Base-by-base conservation (phyloP, 2,329 filamentous ascomycete species). In the Fusarium sambucinum region DNA sequence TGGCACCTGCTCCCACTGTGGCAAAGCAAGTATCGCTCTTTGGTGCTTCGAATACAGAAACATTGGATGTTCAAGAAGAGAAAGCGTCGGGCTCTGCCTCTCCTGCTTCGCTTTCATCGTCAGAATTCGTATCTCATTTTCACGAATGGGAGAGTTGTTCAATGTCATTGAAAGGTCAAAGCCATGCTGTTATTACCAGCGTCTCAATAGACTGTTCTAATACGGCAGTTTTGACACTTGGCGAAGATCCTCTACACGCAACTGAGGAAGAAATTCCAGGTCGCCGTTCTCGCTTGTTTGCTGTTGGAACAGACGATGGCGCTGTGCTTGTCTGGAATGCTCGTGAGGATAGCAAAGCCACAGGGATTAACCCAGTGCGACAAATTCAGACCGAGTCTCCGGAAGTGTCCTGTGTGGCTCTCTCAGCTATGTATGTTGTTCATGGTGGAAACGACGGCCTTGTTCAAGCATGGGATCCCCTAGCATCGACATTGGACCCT, bases 391-490 rank as follows among this genome's bases (percentile, higher is more conserved):
- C 96, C 0, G 93, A 97, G 45, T 98, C 95, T 0, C 94, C 95
- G 1, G 87, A 93, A 75, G 89, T 98, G 19, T 92, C 94, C 0
- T 93, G 90, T 63, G 79, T 99, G 17, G 96, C 91, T 8, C 78
- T 97, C 46, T 93, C 94, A 2, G 92, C 93, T 3, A 83, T 99
- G 17, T 96, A 97, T 75, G 81, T 99, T 17, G 92, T 98, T 9
- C 93, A 97, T 77, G 96, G 96, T 50, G 96, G 96, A 27, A 97
- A 92, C 70, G 96, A 99, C 79, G 95, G 96, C 1, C 86, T 98
- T 5, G 95, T 97, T 6, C 96, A 98, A 78, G 92, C 94, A 8
- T 99, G 96, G 96, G 96, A 99, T 80, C 92, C 92, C n/a, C 83
- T 99, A 46, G 93, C 90, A 1, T 98, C 95, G 3, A 91, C 86